phyloP scores from a whole-genome alignment of 352 stramenopile species.

The Phytophthora macrochlamydospora region DNA sequence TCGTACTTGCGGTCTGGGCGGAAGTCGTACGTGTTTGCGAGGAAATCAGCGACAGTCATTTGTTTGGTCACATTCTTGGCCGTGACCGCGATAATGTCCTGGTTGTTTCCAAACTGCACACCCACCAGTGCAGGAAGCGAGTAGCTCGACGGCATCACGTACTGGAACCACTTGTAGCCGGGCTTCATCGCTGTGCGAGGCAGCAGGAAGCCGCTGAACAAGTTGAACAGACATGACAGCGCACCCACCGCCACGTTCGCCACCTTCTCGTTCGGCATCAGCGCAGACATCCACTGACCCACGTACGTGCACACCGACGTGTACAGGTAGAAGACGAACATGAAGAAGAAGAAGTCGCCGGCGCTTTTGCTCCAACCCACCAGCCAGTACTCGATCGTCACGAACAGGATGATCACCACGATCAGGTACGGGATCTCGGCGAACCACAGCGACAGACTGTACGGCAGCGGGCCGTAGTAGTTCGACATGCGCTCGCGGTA shows the following conservation, averaged over 20 bases:
- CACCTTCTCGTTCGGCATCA: constrained; percentile 79
- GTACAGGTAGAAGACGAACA: constrained; percentile 63
- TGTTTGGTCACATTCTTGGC: constrained; percentile 8
- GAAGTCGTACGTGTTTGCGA: constrained; percentile 60
- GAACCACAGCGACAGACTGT: constrained; percentile 67
- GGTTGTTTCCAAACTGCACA: constrained; percentile 43
- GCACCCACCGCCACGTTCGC: constrained; percentile 76
- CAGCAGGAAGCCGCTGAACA: constrained; percentile 65
- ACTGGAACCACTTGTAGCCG: constrained; percentile 77
- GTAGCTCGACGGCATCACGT: constrained; percentile 67
- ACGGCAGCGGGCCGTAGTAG: constrained; percentile 73
- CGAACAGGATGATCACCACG: constrained; percentile 51
- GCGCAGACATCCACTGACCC: constrained; percentile 75
- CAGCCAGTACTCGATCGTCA: constrained; percentile 71
- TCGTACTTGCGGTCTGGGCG: constrained; percentile 48
- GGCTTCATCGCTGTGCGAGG: constrained; percentile 54
- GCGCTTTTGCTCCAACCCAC: constrained; percentile 42
- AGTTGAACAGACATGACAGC: constrained; percentile 69
- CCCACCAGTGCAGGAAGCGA: constrained; percentile 48
- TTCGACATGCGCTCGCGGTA: constrained; percentile 73
- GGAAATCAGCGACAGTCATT: constrained; percentile 39
- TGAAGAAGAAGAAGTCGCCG: constrained; percentile 49
- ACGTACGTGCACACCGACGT: constrained; percentile 68
- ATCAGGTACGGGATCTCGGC: constrained; percentile 69
- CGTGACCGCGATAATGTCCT: constrained; percentile 28